Evolutionary conservation across 2,329 filamentous ascomycete species (phyloP).

Genomic region (Bipolaris victoriae): DNA sequence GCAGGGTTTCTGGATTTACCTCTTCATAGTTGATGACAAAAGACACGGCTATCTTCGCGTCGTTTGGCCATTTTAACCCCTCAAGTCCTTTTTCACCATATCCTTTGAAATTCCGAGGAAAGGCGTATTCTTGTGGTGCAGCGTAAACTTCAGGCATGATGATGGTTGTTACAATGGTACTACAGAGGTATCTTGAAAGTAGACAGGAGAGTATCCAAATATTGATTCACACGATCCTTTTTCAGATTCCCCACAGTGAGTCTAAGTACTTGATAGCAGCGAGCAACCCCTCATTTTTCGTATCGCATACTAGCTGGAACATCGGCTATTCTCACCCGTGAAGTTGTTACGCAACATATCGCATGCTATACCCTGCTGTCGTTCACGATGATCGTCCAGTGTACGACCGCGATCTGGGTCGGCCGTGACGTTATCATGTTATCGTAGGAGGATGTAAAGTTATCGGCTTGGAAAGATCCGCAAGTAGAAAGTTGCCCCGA

Average conservation of each 20-base stretch:
- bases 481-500: slow-evolving; percentile 3
- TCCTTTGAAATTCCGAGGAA: slow-evolving; percentile 51
- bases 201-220: not conserved
- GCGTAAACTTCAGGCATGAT: slow-evolving; percentile 36
- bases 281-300: not conserved
- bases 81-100: slow-evolving; percentile 52
- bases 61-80: slow-evolving; percentile 44
- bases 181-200: not conserved
- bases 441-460: slow-evolving; percentile 1
- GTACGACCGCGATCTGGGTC: not conserved
- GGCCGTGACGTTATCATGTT: slow-evolving; percentile 7
- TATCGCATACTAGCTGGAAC: not conserved
- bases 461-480: slow-evolving; percentile 14
- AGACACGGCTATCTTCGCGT: slow-evolving; percentile 47
- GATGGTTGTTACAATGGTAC: not conserved
- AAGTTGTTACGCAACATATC: slow-evolving; percentile 2
- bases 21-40: slow-evolving; percentile 41
- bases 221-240: not conserved
- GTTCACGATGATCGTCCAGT: slow-evolving; percentile 1
- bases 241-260: not conserved
- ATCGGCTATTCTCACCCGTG: slow-evolving; percentile 7
- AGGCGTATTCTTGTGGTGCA: slow-evolving; percentile 35
- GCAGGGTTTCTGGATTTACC: not conserved
- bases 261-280: slow-evolving; percentile 1
- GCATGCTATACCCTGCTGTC: not conserved